A percentile compares a stretch with the other conserved stretches of the same genome.
phyloP scores from a whole-genome alignment of 2,329 filamentous ascomycete species.

The Herpotrichia juniperi region DNA sequence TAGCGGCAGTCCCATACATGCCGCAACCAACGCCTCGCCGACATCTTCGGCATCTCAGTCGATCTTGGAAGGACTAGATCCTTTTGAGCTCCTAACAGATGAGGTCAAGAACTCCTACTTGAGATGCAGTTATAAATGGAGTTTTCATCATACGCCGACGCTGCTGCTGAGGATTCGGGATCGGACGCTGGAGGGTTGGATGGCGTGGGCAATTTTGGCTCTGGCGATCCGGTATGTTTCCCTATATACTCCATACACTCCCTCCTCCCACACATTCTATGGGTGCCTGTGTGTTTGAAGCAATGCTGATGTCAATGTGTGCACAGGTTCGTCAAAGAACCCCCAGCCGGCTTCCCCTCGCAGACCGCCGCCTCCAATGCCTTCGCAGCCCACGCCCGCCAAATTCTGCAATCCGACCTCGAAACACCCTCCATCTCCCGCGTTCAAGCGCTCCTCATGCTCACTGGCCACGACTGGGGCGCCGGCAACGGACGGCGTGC shows the following conservation, averaged over 20 bases:
- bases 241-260: not conserved
- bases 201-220: constrained; percentile 51
- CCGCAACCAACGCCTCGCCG: constrained; percentile 27
- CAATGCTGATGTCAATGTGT: not conserved
- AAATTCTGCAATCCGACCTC: constrained; percentile 48
- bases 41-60: constrained; percentile 19
- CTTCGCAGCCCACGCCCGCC: constrained; percentile 48
- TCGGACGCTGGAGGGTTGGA: constrained; percentile 44
- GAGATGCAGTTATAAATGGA: constrained; percentile 50
- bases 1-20: constrained; percentile 24
- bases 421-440: constrained; percentile 47
- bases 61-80: constrained; percentile 42
- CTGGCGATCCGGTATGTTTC: constrained; percentile 43
- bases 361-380: constrained; percentile 50
- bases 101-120: constrained; percentile 51
- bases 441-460: constrained; percentile 49
- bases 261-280: not conserved
- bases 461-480: constrained; percentile 55
- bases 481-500: constrained; percentile 51
- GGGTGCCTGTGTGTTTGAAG: too few species aligned
- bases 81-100: constrained; percentile 47
- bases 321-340: constrained; percentile 45
- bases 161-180: constrained; percentile 46
- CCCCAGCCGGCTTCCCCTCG: constrained; percentile 41
- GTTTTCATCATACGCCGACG: constrained; percentile 49